phyloP scores from a whole-genome alignment of 2,329 filamentous ascomycete genomes.

The Penicillium sp. region DNA sequence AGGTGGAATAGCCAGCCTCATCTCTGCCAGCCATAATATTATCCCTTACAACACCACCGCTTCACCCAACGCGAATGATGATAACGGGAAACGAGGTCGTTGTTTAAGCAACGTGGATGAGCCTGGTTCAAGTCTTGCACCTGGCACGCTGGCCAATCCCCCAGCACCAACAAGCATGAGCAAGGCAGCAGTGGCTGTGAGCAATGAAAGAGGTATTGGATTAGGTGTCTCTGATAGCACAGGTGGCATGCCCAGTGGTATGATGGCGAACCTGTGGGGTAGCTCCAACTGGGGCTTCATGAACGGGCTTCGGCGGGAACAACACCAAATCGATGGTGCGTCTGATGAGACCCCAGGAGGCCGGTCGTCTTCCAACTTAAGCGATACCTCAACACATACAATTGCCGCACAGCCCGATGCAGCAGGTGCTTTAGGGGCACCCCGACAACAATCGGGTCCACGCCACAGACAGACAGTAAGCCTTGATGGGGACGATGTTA shows the following conservation, averaged over 20 bases:
- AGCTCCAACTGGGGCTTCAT: conserved; percentile 76
- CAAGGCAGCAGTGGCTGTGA: conserved; percentile 77
- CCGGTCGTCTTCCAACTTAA: conserved; percentile 22
- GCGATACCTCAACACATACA: conserved; percentile 26
- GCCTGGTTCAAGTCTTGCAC: conserved; percentile 67
- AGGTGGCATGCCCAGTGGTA: conserved; percentile 75
- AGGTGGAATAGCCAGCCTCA: conserved; percentile 76
- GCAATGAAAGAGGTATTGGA: conserved; percentile 69
- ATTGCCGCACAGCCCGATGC: conserved; percentile 21
- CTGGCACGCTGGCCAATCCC: conserved; percentile 76
- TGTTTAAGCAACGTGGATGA: conserved; percentile 43
- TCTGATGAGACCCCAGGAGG: conserved; percentile 18
- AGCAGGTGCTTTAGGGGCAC: conserved; percentile 19
- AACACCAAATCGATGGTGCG: conserved; percentile 39
- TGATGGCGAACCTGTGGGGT: conserved; percentile 93
- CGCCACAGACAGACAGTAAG: conserved; percentile 58
- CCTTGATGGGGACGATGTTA: conserved; percentile 47
- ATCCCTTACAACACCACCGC: conserved; percentile 61
- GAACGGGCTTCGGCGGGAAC: conserved; percentile 59
- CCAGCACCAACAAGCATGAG: conserved; percentile 83
- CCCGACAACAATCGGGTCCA: conserved; percentile 27
- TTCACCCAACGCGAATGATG: conserved; percentile 39
- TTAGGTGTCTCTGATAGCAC: conserved; percentile 59
- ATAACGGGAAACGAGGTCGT: conserved; percentile 36
- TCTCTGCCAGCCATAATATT: conserved; percentile 78